phyloP scores from a whole-genome alignment of 495 filamentous ascomycete genomes.

The Aspergillus homomorphus region DNA sequence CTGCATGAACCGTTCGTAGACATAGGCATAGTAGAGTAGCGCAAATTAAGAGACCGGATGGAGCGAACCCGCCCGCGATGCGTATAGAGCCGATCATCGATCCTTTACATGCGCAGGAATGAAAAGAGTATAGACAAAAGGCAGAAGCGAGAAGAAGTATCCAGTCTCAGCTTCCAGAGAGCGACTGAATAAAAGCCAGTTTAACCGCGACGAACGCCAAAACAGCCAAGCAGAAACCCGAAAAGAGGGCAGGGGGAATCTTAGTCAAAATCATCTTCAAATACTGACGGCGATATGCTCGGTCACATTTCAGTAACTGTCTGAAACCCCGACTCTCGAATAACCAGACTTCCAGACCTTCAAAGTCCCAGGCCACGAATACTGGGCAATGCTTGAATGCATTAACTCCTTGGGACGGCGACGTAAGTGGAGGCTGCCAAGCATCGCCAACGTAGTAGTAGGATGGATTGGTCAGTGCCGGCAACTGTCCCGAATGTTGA shows the following conservation, averaged over 20 bases:
- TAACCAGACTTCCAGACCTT: no score
- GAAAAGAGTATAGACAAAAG: slow-evolving; percentile 5
- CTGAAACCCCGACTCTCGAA: background rate
- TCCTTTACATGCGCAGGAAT: slow-evolving; percentile 18
- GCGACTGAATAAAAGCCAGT: background rate
- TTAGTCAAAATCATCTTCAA: background rate
- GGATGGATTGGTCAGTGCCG: no score
- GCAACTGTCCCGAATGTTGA: no score
- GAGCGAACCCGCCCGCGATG: slow-evolving; percentile 14
- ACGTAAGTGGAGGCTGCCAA: background rate
- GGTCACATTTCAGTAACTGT: background rate
- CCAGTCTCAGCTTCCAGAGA: background rate
- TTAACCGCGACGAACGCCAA: background rate
- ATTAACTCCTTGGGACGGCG: background rate
- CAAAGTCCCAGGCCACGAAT: background rate
- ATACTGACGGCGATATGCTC: background rate
- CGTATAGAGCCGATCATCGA: slow-evolving; percentile 20
- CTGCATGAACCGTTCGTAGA: slow-evolving; percentile 9
- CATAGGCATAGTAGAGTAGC: slow-evolving; percentile 1
- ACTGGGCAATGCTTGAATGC: background rate
- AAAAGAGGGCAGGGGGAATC: background rate
- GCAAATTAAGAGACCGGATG: background rate
- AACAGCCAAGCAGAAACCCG: background rate
- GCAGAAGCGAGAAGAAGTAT: background rate
- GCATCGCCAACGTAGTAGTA: background rate